These are phyloP conservation scores for Diaporthe helianthi DNA, from an alignment of 2,329 filamentous ascomycete species.

Conservation along the genomic window DNA sequence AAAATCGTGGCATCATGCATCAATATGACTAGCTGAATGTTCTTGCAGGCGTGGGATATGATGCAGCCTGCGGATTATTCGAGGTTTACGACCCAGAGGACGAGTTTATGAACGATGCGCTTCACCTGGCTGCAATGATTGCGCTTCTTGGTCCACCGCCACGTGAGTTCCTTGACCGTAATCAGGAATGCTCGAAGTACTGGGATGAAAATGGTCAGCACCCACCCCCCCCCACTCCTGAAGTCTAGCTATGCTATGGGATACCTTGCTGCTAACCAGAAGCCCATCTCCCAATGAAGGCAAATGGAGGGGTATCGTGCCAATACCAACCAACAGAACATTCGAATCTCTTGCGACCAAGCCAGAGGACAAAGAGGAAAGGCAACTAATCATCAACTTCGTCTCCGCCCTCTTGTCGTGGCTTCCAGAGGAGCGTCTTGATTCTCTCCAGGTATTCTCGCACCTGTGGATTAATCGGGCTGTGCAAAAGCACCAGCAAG, in stretches of 20 bases:
- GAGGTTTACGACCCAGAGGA: background rate
- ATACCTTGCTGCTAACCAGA: background rate
- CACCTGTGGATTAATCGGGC: background rate
- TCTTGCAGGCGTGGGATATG: background rate
- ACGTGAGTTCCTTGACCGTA: background rate
- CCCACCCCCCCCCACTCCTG: accelerated
- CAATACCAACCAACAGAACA: background rate
- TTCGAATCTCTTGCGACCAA: background rate
- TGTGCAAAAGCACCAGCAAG: background rate
- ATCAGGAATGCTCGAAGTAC: background rate
- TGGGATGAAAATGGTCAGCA: background rate
- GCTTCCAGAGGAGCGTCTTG: background rate
- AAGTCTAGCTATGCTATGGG: background rate
- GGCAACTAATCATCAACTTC: background rate
- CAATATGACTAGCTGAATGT: background rate
- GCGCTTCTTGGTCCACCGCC: constrained; percentile 15
- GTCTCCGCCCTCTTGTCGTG: background rate
- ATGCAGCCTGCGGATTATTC: background rate
- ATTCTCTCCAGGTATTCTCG: background rate
- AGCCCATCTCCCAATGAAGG: background rate
- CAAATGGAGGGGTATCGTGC: background rate
- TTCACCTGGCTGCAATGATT: constrained; percentile 1
- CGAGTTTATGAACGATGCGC: background rate
- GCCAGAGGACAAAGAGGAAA: background rate
- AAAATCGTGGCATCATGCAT: no score